Percentiles rank a stretch among this genome's conserved stretches.
phyloP scores from a whole-genome alignment of 176 grass and related monocot genomes.

The Zizania latifolia region DNA sequence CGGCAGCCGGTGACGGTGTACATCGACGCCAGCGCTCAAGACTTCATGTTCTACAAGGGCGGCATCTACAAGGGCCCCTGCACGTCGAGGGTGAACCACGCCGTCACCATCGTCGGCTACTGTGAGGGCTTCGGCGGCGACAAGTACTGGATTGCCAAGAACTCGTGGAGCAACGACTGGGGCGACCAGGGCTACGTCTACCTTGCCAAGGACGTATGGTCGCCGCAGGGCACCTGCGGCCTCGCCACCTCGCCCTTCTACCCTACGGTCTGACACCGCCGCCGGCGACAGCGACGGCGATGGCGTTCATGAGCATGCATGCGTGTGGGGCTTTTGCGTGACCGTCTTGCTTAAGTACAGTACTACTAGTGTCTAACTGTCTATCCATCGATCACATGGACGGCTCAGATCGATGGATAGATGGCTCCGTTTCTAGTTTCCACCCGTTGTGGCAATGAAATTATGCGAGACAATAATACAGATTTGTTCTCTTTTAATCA shows the following conservation, averaged over 20 bases:
- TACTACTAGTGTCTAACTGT: background rate
- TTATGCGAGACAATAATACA: background rate
- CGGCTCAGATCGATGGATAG: background rate
- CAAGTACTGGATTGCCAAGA: constrained; percentile 49
- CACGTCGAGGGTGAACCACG: constrained; percentile 34
- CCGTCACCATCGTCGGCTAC: constrained; percentile 38
- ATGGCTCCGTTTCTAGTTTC: background rate
- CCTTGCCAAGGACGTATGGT: constrained; percentile 29
- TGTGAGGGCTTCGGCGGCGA: constrained; percentile 17
- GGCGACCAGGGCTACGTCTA: constrained; percentile 37
- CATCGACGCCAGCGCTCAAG: constrained; percentile 6
- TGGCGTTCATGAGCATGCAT: background rate
- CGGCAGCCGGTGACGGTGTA: constrained; percentile 45
- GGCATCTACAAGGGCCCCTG: constrained; percentile 39
- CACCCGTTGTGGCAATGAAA: background rate
- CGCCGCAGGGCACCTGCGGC: constrained; percentile 28
- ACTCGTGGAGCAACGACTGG: constrained; percentile 50
- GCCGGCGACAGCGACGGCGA: background rate
- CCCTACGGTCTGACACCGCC: constrained; percentile 19
- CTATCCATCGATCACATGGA: background rate
- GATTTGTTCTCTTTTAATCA: background rate
- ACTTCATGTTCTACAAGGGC: constrained; percentile 39
- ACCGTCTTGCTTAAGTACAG: background rate
- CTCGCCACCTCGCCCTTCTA: constrained; percentile 32
- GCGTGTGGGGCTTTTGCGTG: background rate